Evolutionary conservation across 2,329 filamentous ascomycete genomes (phyloP), one percentile per base, ranked within the genome.

Genomic region (Xylariaceae sp.): DNA sequence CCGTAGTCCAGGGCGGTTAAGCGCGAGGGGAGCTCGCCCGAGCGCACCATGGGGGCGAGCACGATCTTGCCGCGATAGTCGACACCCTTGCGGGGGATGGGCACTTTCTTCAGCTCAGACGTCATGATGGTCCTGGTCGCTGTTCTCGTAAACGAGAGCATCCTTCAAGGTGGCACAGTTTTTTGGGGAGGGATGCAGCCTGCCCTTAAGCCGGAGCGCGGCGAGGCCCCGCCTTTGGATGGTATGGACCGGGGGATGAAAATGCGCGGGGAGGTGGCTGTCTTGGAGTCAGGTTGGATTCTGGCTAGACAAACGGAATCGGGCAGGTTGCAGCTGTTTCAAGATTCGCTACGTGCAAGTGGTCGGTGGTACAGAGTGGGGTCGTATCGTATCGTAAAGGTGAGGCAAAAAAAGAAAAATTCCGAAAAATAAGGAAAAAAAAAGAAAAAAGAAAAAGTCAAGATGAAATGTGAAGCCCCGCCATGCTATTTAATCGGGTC

Each of bases 21-120:
- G 60, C 94, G 87, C 45, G 90, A 94, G 2, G 94, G 93, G 62
- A 97, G 79, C 78, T 99, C 94, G 71, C 94, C 94, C n/a, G 91
- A 96, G 67, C 94, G 88, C 59, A 97, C 93, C 94, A 99, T 99
- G 47, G 94, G 94, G 62, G 94, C 94, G 64, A 99, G 88, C 50
- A 97, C 94, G 65, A 97, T 77, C 75, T 95, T 97, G 75, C 89
- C 89, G 67, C 93, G 85, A 76, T 97, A 97, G 78, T 97, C 92
- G 70, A 96, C 92, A 55, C 93, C 93, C 74, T 88, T 89, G 62
- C 81, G 83, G 65, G 93, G 93, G 66, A 97, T 96, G 55, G 91
- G 88, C 44, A 96, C 89, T 71, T 80, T 85, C 72, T 88, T 87
- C 61, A 78, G 68, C 67, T 77, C 75, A 57, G 80, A 73, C 69